Conservation (phyloP, 169 alveolate genomes). For the Cryptosporidium sp. region DNA sequence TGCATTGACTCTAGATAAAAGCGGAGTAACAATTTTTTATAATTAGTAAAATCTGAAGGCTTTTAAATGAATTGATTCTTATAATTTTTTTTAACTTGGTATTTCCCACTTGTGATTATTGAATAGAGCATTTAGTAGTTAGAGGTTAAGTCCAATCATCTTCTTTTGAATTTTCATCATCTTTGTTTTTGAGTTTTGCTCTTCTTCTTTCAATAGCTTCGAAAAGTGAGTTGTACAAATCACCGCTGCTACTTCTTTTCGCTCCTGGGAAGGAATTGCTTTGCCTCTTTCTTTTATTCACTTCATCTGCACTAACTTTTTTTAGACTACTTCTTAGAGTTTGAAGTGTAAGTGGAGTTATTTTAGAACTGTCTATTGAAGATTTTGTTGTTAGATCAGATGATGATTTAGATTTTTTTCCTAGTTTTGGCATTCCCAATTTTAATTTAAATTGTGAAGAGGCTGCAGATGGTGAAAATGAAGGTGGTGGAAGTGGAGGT, state of each 20-base stretch:
- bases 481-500: conserved; percentile 29
- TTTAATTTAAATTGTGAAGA: not conserved
- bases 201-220: not conserved
- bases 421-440: not conserved
- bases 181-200: not conserved
- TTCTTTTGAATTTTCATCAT: not conserved
- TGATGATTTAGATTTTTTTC: not conserved
- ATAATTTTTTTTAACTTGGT: not conserved
- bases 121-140: not conserved
- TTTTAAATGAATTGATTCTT: no score
- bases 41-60: no score
- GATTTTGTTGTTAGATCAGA: not conserved
- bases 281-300: not conserved
- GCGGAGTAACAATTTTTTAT: no score
- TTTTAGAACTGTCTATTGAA: not conserved
- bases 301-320: not conserved
- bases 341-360: not conserved
- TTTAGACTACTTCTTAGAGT: not conserved
- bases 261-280: not conserved
- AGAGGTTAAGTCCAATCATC: not conserved
- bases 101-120: no score
- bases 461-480: not conserved
- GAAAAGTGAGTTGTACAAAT: not conserved
- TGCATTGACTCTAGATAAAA: no score
- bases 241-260: not conserved